phyloP scores from a whole-genome alignment of 306 rosid genomes.

The Vigna reflexopilosa region DNA sequence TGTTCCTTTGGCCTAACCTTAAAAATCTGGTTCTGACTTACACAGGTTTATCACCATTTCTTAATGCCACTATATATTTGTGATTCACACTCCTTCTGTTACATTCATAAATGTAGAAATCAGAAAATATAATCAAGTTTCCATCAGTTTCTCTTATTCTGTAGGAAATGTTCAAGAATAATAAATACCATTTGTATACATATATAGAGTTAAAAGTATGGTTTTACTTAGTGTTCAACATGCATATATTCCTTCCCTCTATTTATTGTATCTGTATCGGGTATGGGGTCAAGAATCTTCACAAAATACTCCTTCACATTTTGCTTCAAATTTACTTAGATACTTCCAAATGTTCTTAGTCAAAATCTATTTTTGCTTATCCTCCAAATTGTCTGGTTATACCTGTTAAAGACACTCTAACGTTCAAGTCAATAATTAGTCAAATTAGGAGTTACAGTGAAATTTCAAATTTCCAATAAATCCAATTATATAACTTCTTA shows the following conservation, averaged over 20 bases:
- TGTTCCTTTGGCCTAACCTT: constrained; percentile 6
- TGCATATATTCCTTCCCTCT: neutral
- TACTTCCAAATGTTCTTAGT: too few relatives aligned
- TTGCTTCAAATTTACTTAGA: too few relatives aligned
- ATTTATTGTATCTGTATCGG: neutral
- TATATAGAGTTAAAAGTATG: neutral
- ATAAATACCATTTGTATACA: neutral
- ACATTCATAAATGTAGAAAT: neutral
- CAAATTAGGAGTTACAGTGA: too few relatives aligned
- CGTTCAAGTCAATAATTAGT: too few relatives aligned
- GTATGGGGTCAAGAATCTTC: too few relatives aligned
- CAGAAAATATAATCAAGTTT: neutral
- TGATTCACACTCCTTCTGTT: constrained; percentile 1
- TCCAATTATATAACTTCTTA: too few relatives aligned
- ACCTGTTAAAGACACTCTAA: too few relatives aligned
- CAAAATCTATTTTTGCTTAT: too few relatives aligned
- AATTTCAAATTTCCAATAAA: too few relatives aligned
- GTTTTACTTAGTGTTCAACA: neutral
- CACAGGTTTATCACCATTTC: neutral
- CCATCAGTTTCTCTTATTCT: neutral
- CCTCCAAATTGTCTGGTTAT: too few relatives aligned
- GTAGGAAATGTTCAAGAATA: neutral
- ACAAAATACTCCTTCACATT: too few relatives aligned
- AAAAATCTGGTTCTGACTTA: constrained; percentile 16
- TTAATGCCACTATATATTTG: neutral